These are phyloP conservation scores for Lophiostoma macrostomum DNA, from an alignment of 495 filamentous ascomycete genomes.

Conservation along the genomic window DNA sequence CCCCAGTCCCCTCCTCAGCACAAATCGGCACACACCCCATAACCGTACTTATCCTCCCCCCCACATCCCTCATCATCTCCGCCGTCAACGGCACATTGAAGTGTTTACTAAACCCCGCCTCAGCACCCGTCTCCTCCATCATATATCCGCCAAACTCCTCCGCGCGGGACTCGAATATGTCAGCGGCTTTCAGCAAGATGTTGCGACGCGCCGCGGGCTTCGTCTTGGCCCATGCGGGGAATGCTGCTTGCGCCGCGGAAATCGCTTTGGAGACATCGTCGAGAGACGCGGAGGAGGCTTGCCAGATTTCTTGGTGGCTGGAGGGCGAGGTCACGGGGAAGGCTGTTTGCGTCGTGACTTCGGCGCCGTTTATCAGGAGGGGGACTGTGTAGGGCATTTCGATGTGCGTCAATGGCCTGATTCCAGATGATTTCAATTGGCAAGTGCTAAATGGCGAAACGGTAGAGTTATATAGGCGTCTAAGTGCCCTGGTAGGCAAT, in stretches of 20 bases:
- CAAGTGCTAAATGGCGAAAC: too few species aligned
- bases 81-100: conserved; percentile 63
- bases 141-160: conserved; percentile 64
- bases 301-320: conserved; percentile 59
- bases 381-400: conserved; percentile 50
- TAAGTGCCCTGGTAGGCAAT: too few species aligned
- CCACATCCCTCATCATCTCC: conserved; percentile 66
- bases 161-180: conserved; percentile 59
- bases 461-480: too few species aligned
- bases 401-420: too few species aligned
- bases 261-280: conserved; percentile 61
- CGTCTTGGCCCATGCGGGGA: conserved; percentile 65
- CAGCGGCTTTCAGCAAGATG: conserved; percentile 68
- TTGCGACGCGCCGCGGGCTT: conserved; percentile 62
- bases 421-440: too few species aligned
- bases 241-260: conserved; percentile 63
- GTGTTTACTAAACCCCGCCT: conserved; percentile 30
- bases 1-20: conserved; percentile 53
- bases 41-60: conserved; percentile 60
- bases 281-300: conserved; percentile 59
- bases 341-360: conserved; percentile 55
- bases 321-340: conserved; percentile 67
- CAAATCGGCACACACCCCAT: conserved; percentile 58
- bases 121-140: conserved; percentile 66
- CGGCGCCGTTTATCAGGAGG: conserved; percentile 71